Percentiles rank a stretch among this genome's conserved stretches.
Evolutionary conservation across 2,329 filamentous ascomycete genomes (phyloP).

Genomic region (Bipolaris sorokiniana): DNA sequence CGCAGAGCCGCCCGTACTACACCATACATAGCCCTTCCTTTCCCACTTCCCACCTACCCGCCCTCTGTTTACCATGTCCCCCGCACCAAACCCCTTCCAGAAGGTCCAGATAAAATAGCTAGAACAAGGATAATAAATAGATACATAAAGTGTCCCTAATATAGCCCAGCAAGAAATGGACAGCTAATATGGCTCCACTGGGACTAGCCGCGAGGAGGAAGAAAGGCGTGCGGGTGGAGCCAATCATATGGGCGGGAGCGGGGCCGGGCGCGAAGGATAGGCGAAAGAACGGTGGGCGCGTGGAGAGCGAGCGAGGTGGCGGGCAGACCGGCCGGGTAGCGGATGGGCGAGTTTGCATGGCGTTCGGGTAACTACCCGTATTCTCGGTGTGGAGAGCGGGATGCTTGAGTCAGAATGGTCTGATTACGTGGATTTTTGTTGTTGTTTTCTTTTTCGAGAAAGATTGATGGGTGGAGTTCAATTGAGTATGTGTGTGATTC

Average conservation of each 20-base stretch:
- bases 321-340: neutral
- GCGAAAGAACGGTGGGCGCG: neutral
- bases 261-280: neutral
- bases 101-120: neutral
- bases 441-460: too few species aligned
- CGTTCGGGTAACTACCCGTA: too few species aligned
- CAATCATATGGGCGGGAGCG: neutral
- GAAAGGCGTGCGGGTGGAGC: neutral
- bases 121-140: neutral
- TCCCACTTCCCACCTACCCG: neutral
- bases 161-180: conserved; percentile 12
- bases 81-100: neutral
- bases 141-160: conserved; percentile 16
- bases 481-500: neutral
- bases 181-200: conserved; percentile 19
- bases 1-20: conserved; percentile 42
- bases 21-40: neutral
- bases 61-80: neutral
- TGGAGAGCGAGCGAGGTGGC: neutral
- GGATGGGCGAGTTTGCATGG: neutral
- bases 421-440: neutral
- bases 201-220: neutral
- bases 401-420: too few species aligned
- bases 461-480: neutral
- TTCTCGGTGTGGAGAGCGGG: too few species aligned